phyloP scores from a whole-genome alignment of 352 stramenopile genomes.

The Pythium sp. region DNA sequence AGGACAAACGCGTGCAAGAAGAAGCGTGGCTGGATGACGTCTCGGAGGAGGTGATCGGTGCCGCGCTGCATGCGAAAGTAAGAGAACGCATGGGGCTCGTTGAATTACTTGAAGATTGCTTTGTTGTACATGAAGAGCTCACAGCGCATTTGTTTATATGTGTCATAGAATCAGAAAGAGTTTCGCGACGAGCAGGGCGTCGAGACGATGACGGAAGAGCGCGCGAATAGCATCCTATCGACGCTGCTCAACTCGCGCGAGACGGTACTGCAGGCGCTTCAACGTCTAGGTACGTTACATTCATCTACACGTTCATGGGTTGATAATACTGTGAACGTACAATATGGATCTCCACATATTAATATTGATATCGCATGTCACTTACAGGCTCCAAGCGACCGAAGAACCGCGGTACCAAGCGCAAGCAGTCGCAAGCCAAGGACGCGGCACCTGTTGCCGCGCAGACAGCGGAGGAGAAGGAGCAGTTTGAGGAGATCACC shows the following conservation, averaged over 20 bases:
- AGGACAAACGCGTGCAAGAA: conserved; percentile 73
- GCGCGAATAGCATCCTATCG: conserved; percentile 52
- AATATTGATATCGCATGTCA: not conserved
- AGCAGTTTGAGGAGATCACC: conserved; percentile 77
- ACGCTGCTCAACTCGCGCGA: conserved; percentile 64
- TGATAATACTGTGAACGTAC: not conserved
- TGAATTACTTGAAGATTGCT: not conserved
- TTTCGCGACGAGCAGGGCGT: conserved; percentile 54
- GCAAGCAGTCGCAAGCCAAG: conserved; percentile 35
- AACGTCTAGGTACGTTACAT: conserved; percentile 43
- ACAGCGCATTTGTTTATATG: not conserved
- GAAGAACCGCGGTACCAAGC: conserved; percentile 53
- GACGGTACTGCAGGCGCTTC: conserved; percentile 72
- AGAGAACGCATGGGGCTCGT: not conserved
- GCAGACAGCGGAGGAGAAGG: conserved; percentile 69
- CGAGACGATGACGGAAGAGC: conserved; percentile 58
- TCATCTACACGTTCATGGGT: not conserved
- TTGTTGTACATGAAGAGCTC: not conserved
- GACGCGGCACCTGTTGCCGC: conserved; percentile 16
- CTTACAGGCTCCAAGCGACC: conserved; percentile 43
- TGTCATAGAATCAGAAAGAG: conserved; percentile 36
- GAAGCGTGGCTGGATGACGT: conserved; percentile 79
- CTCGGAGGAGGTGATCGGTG: conserved; percentile 71
- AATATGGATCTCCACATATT: not conserved
- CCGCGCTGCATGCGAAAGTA: conserved; percentile 55